A percentile compares a stretch with the other conserved stretches of the same genome.
phyloP scores from a whole-genome alignment of 768 basidiomycete genomes.

The Aureoboletus auriporus region DNA sequence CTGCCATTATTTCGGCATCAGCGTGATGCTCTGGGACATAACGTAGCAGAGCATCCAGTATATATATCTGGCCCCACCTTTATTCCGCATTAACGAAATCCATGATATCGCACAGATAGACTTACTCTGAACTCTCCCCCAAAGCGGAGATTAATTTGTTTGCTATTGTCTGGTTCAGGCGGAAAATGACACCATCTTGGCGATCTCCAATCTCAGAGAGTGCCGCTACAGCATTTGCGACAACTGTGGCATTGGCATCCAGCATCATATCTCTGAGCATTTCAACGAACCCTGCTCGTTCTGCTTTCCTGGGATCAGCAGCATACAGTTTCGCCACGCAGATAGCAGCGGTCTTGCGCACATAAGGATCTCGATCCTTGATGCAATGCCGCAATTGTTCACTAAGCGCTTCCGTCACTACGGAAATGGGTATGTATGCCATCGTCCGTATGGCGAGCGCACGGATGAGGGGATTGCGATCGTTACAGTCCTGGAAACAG shows the following conservation, averaged over 20 bases:
- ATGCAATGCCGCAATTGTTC: conserved; percentile 92
- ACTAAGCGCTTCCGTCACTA: conserved; percentile 77
- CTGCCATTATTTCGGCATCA: conserved; percentile 94
- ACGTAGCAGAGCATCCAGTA: conserved; percentile 88
- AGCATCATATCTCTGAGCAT: conserved; percentile 88
- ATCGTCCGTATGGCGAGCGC: conserved; percentile 97
- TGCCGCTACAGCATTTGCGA: conserved; percentile 95
- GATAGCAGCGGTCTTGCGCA: conserved; percentile 97
- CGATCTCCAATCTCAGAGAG: conserved; percentile 96
- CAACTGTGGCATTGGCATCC: conserved; percentile 93
- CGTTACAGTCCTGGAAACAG: conserved; percentile 77
- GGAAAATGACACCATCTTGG: conserved; percentile 90
- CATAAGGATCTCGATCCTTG: conserved; percentile 94
- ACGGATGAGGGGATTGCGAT: conserved; percentile 94
- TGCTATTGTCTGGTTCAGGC: conserved; percentile 80
- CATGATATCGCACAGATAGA: conserved; percentile 16
- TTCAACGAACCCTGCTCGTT: conserved; percentile 88
- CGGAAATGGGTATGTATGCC: conserved; percentile 95
- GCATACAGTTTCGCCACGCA: conserved; percentile 95
- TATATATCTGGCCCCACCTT: conserved; percentile 99
- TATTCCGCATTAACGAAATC: conserved; percentile 10
- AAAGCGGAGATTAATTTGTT: conserved; percentile 89
- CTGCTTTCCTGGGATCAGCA: conserved; percentile 82
- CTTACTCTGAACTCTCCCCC: conserved; percentile 96
- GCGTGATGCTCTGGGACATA: conserved; percentile 86